Evolutionary conservation across 2,329 filamentous ascomycete genomes (phyloP).

Genomic region (Exophiala lecanii-corni): DNA sequence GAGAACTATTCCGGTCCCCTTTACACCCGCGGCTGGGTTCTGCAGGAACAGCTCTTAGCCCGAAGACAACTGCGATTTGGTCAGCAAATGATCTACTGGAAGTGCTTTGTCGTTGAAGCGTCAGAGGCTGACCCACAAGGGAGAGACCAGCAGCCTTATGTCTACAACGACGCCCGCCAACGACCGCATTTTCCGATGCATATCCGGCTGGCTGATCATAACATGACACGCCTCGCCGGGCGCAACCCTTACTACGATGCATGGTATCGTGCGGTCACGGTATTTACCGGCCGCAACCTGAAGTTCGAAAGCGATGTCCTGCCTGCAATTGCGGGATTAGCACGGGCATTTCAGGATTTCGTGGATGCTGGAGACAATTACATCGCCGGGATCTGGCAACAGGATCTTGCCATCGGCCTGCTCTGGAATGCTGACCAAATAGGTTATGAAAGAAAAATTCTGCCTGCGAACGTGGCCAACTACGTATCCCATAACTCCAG

Average conservation of each 20-base stretch:
- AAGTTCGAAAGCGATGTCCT: neutral
- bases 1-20: no score
- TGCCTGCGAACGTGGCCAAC: neutral
- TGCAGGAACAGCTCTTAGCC: no score
- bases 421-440: neutral
- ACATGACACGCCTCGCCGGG: neutral
- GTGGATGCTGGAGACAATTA: neutral
- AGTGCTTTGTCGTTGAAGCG: no score
- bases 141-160: neutral
- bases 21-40: no score
- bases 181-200: neutral
- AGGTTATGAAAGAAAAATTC: no score
- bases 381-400: neutral
- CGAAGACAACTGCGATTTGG: no score
- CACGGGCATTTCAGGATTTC: neutral
- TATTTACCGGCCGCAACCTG: conserved; percentile 3
- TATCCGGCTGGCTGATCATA: neutral
- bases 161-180: neutral
- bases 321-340: conserved; percentile 2
- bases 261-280: neutral
- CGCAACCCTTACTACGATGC: conserved; percentile 1
- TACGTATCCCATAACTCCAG: neutral
- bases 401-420: neutral
- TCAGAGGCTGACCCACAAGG: neutral
- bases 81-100: no score